A percentile compares a stretch with the other conserved stretches of the same genome.
These are phyloP conservation scores for Exophiala calicioides DNA, from an alignment of 2,329 filamentous ascomycete genomes.

Conservation along the genomic window DNA sequence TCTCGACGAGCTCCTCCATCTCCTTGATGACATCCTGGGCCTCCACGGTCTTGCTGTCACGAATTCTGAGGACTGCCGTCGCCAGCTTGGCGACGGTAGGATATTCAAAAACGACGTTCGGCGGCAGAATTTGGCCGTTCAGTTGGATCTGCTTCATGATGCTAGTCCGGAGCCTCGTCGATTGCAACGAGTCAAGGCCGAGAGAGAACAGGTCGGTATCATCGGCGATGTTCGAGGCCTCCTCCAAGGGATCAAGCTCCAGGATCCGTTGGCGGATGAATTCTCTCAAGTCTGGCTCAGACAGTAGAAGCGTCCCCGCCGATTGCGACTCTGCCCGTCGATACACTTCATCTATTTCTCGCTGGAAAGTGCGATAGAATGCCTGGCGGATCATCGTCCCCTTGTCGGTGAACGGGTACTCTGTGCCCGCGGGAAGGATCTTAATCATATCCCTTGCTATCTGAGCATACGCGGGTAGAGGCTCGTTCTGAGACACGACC, in stretches of 20 bases:
- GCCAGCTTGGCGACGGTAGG: slow-evolving; percentile 53
- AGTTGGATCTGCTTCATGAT: slow-evolving; percentile 56
- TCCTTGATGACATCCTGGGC: slow-evolving; percentile 40
- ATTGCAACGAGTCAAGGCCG: slow-evolving; percentile 61
- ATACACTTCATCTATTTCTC: slow-evolving; percentile 52
- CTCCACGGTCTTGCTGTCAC: slow-evolving; percentile 29
- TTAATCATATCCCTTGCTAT: slow-evolving; percentile 44
- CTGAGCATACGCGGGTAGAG: slow-evolving; percentile 53
- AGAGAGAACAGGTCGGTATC: slow-evolving; percentile 57
- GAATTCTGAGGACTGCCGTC: slow-evolving; percentile 24
- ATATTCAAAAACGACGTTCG: slow-evolving; percentile 62
- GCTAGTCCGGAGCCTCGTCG: slow-evolving; percentile 56
- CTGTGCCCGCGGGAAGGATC: slow-evolving; percentile 47
- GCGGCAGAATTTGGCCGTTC: slow-evolving; percentile 48
- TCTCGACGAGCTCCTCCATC: slow-evolving; percentile 47
- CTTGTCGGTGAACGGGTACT: slow-evolving; percentile 58
- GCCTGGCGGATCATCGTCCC: slow-evolving; percentile 57
- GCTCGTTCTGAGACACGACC: slow-evolving; percentile 54
- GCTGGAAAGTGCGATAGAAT: slow-evolving; percentile 52
- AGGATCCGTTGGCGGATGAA: slow-evolving; percentile 40
- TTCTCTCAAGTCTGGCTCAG: slow-evolving; percentile 34
- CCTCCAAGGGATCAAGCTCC: slow-evolving; percentile 23
- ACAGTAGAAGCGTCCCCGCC: slow-evolving; percentile 30
- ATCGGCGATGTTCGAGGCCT: slow-evolving; percentile 39
- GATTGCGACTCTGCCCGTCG: slow-evolving; percentile 22